Evolutionary conservation across 192 early-diverging fungal genomes (phyloP).

Genomic region (Haplosporangium gracile): DNA sequence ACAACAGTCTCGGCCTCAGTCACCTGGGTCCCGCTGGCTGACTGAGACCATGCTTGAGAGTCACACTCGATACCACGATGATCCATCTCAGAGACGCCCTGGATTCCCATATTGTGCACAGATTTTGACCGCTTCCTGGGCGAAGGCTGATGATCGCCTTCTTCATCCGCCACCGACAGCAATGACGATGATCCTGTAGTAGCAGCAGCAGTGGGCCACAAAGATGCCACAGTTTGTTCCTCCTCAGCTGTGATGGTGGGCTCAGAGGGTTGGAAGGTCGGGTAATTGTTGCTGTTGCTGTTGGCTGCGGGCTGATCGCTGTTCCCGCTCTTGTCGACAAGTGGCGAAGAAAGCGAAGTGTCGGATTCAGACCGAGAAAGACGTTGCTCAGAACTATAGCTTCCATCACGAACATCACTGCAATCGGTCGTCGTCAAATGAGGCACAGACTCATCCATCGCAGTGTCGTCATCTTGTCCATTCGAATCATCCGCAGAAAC

Average conservation of each 20-base stretch:
- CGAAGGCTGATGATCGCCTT: neutral
- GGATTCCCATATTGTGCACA: neutral
- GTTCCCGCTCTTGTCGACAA: neutral
- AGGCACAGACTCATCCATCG: conserved; percentile 6
- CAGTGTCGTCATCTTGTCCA: neutral
- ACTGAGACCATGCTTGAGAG: neutral
- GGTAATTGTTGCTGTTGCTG: conserved; percentile 5
- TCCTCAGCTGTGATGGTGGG: neutral
- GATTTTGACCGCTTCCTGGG: conserved; percentile 20
- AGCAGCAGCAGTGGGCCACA: neutral
- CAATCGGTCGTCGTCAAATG: conserved; percentile 10
- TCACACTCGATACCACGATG: conserved; percentile 8
- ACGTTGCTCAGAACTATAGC: neutral
- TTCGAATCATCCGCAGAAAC: neutral
- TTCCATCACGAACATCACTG: neutral
- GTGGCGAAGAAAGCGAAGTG: neutral
- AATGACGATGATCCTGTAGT: neutral
- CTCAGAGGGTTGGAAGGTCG: neutral
- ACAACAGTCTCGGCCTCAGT: neutral
- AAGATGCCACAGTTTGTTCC: neutral
- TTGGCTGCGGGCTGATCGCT: neutral
- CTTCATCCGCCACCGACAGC: neutral
- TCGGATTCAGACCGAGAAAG: neutral
- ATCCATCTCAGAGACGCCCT: neutral
- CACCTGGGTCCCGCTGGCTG: neutral